Conservation (phyloP, 2,329 filamentous ascomycete genomes). For the Pestalotiopsis sp. region DNA sequence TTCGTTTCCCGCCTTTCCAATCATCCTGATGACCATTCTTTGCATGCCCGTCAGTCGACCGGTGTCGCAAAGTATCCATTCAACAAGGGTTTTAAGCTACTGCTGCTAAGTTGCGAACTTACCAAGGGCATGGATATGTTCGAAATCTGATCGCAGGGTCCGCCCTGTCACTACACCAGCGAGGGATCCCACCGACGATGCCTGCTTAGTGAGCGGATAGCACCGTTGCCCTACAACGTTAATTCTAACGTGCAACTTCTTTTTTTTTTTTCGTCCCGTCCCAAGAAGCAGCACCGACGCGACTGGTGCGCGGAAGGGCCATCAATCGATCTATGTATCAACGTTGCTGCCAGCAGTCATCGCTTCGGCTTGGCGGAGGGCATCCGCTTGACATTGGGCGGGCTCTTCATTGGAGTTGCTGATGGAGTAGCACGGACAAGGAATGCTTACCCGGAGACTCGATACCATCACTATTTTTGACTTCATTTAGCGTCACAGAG, state of each 20-base stretch:
- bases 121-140: neutral
- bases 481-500: slow-evolving; percentile 1
- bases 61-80: neutral
- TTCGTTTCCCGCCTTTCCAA: neutral
- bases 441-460: neutral
- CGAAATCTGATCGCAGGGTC: neutral
- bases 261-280: neutral
- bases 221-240: neutral
- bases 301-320: slow-evolving; percentile 2
- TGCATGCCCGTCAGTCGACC: neutral
- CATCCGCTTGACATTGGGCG: neutral
- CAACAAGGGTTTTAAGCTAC: neutral
- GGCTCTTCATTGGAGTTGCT: neutral
- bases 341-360: neutral
- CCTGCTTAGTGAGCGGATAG: neutral
- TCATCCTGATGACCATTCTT: neutral
- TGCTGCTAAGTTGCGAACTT: neutral
- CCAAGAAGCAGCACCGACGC: neutral
- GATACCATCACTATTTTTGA: neutral
- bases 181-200: neutral
- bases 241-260: neutral
- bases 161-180: neutral
- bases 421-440: neutral
- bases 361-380: neutral
- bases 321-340: neutral